Base-by-base conservation (phyloP, 1,284 basidiomycete species). In the Apiotrichum gamsii region DNA sequence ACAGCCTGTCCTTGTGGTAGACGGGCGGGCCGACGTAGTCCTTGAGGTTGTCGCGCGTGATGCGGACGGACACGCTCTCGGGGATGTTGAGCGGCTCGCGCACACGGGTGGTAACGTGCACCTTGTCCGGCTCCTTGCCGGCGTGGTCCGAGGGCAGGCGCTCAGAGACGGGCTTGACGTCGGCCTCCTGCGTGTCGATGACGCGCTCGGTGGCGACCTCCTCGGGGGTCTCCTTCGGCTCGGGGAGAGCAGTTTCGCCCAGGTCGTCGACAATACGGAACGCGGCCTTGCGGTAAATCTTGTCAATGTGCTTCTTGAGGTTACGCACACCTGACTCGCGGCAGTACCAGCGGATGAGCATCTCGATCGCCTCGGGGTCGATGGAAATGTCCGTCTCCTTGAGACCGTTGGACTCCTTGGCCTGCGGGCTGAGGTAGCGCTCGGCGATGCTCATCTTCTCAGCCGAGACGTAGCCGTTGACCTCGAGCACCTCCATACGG, bases 201-300 rank as follows among this genome's bases (percentile, higher is more conserved):
- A 59, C 64, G 19, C 48, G 31, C 32, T 51, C 45, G n/a, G 49
- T 18, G 11, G 43, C 38, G 3, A 28, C 45, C 37, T 51, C 49
- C 13, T 45, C 48, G 8, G 58, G 49, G 24, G 54, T 48, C 10
- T 23, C 31, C 8, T 58, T 41, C 3, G 67, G 67, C 60, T 96
- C 93, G 0, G 90, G 87, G 62, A 96, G 81, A 0, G 80, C 81
- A 2, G 85, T 82, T 67, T 96, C 94, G 31, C 93, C 93, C 15
- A 96, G 80, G 56, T 96, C 88, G 59, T 85, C 80, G 5, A 98
- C 90, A 52, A 98, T 83, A 69, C 87, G 89, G 58, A 95, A 78
- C 0, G 94, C 93, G 5, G 94, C 89, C 72, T 99, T 99, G 56
- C 95, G 83, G 73, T 94, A 98, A 49, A 98, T 93, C 90, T 94